These are phyloP conservation scores for Diaporthe citri DNA, from an alignment of 2,329 filamentous ascomycete genomes.

Conservation along the genomic window DNA sequence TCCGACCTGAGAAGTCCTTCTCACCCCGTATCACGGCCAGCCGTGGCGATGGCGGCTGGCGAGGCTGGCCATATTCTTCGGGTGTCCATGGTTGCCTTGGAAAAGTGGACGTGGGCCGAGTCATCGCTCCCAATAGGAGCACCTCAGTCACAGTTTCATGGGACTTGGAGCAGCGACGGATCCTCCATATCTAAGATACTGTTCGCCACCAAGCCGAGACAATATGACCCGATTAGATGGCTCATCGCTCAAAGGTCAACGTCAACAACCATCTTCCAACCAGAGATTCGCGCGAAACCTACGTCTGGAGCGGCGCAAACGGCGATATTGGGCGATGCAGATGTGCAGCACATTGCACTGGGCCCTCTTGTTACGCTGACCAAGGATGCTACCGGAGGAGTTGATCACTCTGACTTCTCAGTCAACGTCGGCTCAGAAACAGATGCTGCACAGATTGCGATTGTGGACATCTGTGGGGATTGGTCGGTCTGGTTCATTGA, in stretches of 20 bases:
- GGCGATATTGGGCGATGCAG: slow-evolving; percentile 43
- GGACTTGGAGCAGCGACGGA: slow-evolving; percentile 67
- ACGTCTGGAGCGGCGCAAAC: slow-evolving; percentile 43
- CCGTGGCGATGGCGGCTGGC: slow-evolving; percentile 66
- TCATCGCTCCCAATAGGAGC: slow-evolving; percentile 20
- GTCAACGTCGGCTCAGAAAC: slow-evolving; percentile 69
- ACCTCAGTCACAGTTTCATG: slow-evolving; percentile 47
- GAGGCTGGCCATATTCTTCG: slow-evolving; percentile 69
- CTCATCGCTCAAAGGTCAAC: slow-evolving; percentile 66
- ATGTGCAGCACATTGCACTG: slow-evolving; percentile 65
- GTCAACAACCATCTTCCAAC: slow-evolving; percentile 65
- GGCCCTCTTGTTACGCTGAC: slow-evolving; percentile 68
- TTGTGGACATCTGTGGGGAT: slow-evolving; percentile 73
- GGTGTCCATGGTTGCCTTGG: slow-evolving; percentile 62
- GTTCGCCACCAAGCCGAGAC: slow-evolving; percentile 56
- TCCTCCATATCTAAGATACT: slow-evolving; percentile 65
- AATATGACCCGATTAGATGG: slow-evolving; percentile 60
- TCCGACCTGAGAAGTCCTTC: slow-evolving; percentile 53
- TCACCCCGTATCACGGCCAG: slow-evolving; percentile 47
- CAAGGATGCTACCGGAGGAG: slow-evolving; percentile 64
- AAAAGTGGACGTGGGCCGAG: slow-evolving; percentile 66
- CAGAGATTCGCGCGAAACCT: slow-evolving; percentile 59
- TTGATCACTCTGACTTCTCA: slow-evolving; percentile 70
- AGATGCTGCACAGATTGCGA: slow-evolving; percentile 70
- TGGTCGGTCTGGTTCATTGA: slow-evolving; percentile 77